These are phyloP conservation scores for Nigrospora osmanthi DNA, from an alignment of 2,329 filamentous ascomycete genomes.

Conservation along the genomic window DNA sequence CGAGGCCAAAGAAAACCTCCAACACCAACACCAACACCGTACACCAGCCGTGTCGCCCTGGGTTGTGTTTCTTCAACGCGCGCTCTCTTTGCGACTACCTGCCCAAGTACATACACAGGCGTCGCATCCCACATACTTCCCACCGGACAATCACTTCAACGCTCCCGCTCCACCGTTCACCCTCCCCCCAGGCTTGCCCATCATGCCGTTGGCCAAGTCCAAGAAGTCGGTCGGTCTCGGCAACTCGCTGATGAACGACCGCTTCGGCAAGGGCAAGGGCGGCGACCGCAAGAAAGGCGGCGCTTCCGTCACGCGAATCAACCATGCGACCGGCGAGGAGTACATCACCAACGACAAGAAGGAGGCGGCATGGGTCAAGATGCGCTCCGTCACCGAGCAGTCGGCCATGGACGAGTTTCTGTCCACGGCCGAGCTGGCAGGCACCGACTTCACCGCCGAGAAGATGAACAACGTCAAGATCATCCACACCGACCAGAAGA, in stretches of 20 bases:
- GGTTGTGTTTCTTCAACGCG: no score
- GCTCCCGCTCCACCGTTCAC: no score
- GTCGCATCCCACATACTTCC: no score
- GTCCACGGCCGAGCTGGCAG: conserved; percentile 90
- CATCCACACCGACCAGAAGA: conserved; percentile 92
- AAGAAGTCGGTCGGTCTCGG: conserved; percentile 93
- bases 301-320: conserved; percentile 55
- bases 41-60: no score
- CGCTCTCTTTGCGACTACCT: no score
- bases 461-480: conserved; percentile 99
- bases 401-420: conserved; percentile 94
- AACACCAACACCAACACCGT: no score
- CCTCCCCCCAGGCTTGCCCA: conserved; percentile 13
- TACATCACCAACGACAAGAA: conserved; percentile 88
- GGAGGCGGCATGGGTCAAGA: conserved; percentile 96
- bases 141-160: no score
- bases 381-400: conserved; percentile 98
- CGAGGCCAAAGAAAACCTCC: no score
- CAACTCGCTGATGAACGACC: conserved; percentile 97
- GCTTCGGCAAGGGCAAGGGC: conserved; percentile 90
- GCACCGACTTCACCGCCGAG: conserved; percentile 96
- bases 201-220: conserved; percentile 69
- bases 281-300: conserved; percentile 65
- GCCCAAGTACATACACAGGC: no score
- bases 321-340: conserved; percentile 74